Percentiles rank a stretch among this genome's conserved stretches.
These are phyloP conservation scores for Aschersonia sp. DNA, from an alignment of 2,329 filamentous ascomycete species.

Conservation along the genomic window DNA sequence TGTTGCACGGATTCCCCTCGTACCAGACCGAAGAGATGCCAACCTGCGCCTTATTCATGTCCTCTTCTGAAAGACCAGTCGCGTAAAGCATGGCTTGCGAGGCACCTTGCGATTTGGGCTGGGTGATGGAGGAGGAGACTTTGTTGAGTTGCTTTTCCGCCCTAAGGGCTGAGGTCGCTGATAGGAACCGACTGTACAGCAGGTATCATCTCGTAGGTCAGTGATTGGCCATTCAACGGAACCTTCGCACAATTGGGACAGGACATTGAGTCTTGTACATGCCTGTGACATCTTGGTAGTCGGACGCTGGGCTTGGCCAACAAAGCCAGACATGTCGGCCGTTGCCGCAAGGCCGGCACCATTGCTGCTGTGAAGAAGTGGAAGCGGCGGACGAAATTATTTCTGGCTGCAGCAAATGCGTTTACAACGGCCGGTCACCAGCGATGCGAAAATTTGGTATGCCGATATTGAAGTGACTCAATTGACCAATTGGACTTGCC, in stretches of 20 bases:
- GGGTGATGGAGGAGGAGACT: slow-evolving; percentile 72
- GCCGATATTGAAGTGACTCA: too few species aligned
- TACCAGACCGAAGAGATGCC: slow-evolving; percentile 98
- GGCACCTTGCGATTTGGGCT: slow-evolving; percentile 94
- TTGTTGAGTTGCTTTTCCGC: slow-evolving; percentile 58
- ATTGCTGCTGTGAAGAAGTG: slow-evolving; percentile 4
- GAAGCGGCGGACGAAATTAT: neutral
- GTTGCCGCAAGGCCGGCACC: slow-evolving; percentile 8
- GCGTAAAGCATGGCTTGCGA: slow-evolving; percentile 99
- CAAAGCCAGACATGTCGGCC: slow-evolving; percentile 3
- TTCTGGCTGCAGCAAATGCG: neutral
- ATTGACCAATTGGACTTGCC: too few species aligned
- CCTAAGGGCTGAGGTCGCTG: slow-evolving; percentile 31
- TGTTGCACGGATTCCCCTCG: slow-evolving; percentile 96
- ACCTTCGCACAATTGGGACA: too few species aligned
- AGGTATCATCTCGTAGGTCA: neutral
- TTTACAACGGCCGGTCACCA: neutral
- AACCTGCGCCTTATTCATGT: slow-evolving; percentile 94
- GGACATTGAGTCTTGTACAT: neutral
- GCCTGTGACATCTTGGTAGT: slow-evolving; percentile 6
- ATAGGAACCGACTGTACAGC: slow-evolving; percentile 31
- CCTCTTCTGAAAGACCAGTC: slow-evolving; percentile 70
- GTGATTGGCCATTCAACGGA: too few species aligned
- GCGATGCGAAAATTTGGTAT: too few species aligned
- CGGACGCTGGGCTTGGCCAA: slow-evolving; percentile 6